Conservation (phyloP, 768 basidiomycete species). For the Clitopilus passeckerianus region DNA sequence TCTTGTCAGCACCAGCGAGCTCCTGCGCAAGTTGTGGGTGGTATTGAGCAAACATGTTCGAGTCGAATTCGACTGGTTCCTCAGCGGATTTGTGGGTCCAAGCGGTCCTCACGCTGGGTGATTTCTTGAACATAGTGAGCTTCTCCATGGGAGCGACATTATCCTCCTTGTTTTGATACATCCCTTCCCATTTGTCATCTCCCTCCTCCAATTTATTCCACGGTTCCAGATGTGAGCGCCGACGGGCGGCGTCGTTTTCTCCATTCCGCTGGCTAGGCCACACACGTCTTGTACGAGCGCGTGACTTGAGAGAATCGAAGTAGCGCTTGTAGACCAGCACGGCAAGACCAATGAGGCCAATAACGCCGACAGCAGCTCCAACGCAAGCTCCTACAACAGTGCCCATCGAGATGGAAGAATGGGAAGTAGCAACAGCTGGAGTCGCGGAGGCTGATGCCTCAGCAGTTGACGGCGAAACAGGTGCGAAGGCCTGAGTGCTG, state of each 20-base stretch:
- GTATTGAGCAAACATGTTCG: slow-evolving; percentile 54
- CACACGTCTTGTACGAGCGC: slow-evolving; percentile 19
- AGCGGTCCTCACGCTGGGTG: slow-evolving; percentile 49
- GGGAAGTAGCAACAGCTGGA: slow-evolving; percentile 15
- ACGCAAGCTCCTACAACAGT: slow-evolving; percentile 63
- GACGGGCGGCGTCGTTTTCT: slow-evolving; percentile 34
- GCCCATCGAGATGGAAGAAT: slow-evolving; percentile 34
- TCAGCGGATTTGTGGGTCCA: slow-evolving; percentile 43
- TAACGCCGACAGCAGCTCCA: slow-evolving; percentile 52
- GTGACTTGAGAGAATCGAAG: slow-evolving; percentile 31
- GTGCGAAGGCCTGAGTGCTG: slow-evolving; percentile 4
- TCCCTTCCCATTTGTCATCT: slow-evolving; percentile 43
- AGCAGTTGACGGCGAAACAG: slow-evolving; percentile 9
- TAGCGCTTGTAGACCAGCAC: slow-evolving; percentile 54
- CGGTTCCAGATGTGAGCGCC: slow-evolving; percentile 40
- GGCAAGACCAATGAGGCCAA: slow-evolving; percentile 44
- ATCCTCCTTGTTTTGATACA: slow-evolving; percentile 37
- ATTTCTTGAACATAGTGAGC: slow-evolving; percentile 65
- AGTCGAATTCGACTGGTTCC: slow-evolving; percentile 31
- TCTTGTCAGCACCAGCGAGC: slow-evolving; percentile 32
- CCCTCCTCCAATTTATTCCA: slow-evolving; percentile 59
- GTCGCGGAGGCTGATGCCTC: slow-evolving; percentile 9
- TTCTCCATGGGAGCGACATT: slow-evolving; percentile 51
- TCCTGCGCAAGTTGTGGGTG: slow-evolving; percentile 50
- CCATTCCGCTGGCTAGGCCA: slow-evolving; percentile 29